phyloP scores from a whole-genome alignment of 352 stramenopile species.

The Hyaloperonospora brassicae region DNA sequence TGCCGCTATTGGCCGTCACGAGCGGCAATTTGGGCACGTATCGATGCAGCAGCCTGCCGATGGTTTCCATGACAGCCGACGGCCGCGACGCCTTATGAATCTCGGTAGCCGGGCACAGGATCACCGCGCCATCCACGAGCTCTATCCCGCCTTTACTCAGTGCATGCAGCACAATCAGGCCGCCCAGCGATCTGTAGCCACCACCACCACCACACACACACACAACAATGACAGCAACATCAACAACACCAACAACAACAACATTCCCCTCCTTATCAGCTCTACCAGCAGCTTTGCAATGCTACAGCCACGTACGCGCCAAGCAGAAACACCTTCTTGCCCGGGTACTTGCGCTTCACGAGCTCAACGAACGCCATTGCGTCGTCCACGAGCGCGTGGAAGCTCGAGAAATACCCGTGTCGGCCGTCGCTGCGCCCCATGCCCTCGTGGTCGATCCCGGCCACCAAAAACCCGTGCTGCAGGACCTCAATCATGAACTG shows the following conservation, averaged over 20 bases:
- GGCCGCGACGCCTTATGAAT: constrained; percentile 52
- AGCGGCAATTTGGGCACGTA: constrained; percentile 62
- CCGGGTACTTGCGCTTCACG: constrained; percentile 50
- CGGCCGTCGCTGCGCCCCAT: constrained; percentile 69
- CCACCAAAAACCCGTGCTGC: constrained; percentile 52
- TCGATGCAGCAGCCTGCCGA: constrained; percentile 45
- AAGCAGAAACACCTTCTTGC: constrained; percentile 62
- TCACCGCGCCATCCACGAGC: constrained; percentile 61
- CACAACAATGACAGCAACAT: too few relatives aligned
- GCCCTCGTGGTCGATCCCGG: constrained; percentile 59
- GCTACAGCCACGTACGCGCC: constrained; percentile 36
- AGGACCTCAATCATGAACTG: constrained; percentile 67
- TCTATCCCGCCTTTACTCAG: constrained; percentile 36
- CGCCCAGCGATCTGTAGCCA: constrained; percentile 65
- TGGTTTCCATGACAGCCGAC: constrained; percentile 33
- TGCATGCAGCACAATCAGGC: constrained; percentile 53
- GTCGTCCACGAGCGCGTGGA: constrained; percentile 54
- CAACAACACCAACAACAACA: too few relatives aligned
- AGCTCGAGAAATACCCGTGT: constrained; percentile 67
- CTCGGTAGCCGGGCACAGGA: constrained; percentile 60
- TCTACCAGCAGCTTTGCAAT: not conserved
- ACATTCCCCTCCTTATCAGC: constrained; percentile 4
- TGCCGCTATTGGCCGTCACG: constrained; percentile 43
- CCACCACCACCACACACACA: too few relatives aligned
- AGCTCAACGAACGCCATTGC: constrained; percentile 54